Evolutionary conservation across 148 eudicot genomes (phyloP), one percentile per base, ranked within the genome.

Genomic region (Salicornia ramosissima): DNA sequence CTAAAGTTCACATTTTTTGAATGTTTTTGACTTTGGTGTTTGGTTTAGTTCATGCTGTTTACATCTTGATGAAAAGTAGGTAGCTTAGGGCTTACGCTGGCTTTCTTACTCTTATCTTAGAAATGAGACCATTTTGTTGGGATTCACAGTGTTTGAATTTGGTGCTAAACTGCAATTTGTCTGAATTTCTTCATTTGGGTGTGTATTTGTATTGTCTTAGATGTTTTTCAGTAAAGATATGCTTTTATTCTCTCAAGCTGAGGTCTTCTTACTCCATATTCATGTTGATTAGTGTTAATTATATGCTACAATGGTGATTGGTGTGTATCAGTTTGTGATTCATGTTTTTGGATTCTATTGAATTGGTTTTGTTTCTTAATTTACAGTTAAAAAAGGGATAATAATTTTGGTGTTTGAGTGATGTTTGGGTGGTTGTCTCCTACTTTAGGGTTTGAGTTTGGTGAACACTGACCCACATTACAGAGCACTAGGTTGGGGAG

Each of bases 391-490:
- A 11, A 13, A 34, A 28, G 6, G 21, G 39, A 12, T 42, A n/a
- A 39, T n/a, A n/a, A 12, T 36, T 26, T 13, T 31, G 39, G 62
- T 21, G 57, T 50, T 65, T 66, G 21, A 60, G 26, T 72, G 67
- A 58, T 40, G 76, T 52, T 60, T 62, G 45, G 63, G 5, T 69
- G 28, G 45, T 61, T 69, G 53, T 62, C 60, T 46, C 65, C 67
- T 71, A 42, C 67, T 68, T 78, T 72, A 47, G 73, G 59, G 51
- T 45, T 67, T 39, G 46, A 71, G 79, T 71, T 75, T 71, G 76
- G 74, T 74, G 30, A 34, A 25, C 34, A 49, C 71, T 74, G 78
- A 71, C 75, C 73, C 74, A 62, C 75, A 65, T 73, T 69, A 59
- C 24, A 67, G 59, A 52, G 36, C 33, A 47, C 69, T 75, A 72